Evolutionary conservation across 805 yeast species (phyloP), one percentile per base, ranked within the genome.

Genomic region (Metschnikowia hibisci): DNA sequence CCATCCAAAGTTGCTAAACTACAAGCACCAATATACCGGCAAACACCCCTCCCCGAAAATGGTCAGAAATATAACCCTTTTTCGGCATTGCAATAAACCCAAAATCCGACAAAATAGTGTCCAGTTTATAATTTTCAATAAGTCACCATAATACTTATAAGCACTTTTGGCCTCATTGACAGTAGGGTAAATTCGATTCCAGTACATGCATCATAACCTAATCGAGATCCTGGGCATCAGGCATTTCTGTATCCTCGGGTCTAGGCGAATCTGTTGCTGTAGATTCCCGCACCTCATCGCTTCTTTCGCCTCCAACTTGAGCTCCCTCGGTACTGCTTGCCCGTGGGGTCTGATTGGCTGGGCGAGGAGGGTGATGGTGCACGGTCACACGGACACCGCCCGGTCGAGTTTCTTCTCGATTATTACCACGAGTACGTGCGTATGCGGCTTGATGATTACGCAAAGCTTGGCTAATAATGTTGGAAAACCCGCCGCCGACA

Each of bases 191-290:
- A n/a, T n/a, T n/a, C n/a, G n/a, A n/a, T n/a, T 8, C 23, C 23
- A 20, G 8, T 20, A 20, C 4, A 6, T 8, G 8, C 23, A 8
- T 6, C 23, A 20, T 20, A 3, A 20, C 6, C 14, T 18, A 46
- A 26, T 46, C 49, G 13, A 46, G 43, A 28, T 46, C 50, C 7
- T 35, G 43, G 5, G 50, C 50, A 16, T 44, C 50, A 8, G 50
- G 48, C 50, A 45, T 44, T n/a, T 47, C 51, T 1, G 49, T 42
- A 26, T 47, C 48, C 30, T 46, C 50, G 16, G 44, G 27, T 20
- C 34, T 29, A 7, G 46, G 39, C 12, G 40, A 20, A 14, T 22
- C 33, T 4, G 39, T 27, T n/a, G 16, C 18, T 16, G 16, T 23
- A 8, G 23, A 20, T 20, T 20, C 23, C 5, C 8, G 23, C 23